Conservation (phyloP, 1,284 basidiomycete species). For the Pholiota adiposa region DNA sequence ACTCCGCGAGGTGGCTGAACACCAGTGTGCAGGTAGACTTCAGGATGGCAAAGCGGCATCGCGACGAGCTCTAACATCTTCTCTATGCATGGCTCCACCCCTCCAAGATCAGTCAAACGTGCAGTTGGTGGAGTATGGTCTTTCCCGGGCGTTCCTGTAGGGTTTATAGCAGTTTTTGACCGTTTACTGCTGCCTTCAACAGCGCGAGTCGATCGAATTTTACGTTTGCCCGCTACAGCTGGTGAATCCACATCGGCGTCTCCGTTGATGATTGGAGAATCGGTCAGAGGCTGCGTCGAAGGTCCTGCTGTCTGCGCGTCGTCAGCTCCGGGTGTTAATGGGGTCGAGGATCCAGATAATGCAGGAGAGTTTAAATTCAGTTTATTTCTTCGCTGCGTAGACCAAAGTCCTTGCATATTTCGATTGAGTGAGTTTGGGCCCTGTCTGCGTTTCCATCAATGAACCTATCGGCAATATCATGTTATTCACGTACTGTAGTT, state of each 20-base stretch:
- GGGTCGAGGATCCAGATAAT: too few species aligned
- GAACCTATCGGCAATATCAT: constrained; percentile 16
- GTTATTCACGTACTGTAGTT: constrained; percentile 32
- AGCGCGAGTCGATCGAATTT: constrained; percentile 52
- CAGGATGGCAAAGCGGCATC: constrained; percentile 93
- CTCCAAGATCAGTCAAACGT: constrained; percentile 86
- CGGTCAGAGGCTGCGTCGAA: constrained; percentile 4
- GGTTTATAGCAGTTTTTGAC: constrained; percentile 40
- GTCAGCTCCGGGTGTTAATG: constrained; percentile 33
- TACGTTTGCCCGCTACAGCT: constrained; percentile 51
- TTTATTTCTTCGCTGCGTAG: constrained; percentile 60
- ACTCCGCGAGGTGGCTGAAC: constrained; percentile 95
- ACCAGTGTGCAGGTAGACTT: constrained; percentile 93
- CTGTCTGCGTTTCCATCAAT: constrained; percentile 55
- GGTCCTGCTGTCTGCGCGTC: constrained; percentile 23
- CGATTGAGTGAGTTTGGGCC: constrained; percentile 72
- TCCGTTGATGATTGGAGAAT: constrained; percentile 1
- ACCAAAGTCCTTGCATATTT: constrained; percentile 80
- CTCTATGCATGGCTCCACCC: constrained; percentile 85
- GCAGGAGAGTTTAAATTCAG: constrained; percentile 69
- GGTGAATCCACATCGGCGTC: constrained; percentile 21
- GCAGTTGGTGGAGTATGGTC: constrained; percentile 70
- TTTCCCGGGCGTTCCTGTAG: constrained; percentile 44
- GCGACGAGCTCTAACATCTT: constrained; percentile 96
- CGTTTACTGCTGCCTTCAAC: constrained; percentile 61